Evolutionary conservation across 2,329 filamentous ascomycete species (phyloP), one percentile per base, ranked within the genome.

Genomic region (Cercospora nicotianae): DNA sequence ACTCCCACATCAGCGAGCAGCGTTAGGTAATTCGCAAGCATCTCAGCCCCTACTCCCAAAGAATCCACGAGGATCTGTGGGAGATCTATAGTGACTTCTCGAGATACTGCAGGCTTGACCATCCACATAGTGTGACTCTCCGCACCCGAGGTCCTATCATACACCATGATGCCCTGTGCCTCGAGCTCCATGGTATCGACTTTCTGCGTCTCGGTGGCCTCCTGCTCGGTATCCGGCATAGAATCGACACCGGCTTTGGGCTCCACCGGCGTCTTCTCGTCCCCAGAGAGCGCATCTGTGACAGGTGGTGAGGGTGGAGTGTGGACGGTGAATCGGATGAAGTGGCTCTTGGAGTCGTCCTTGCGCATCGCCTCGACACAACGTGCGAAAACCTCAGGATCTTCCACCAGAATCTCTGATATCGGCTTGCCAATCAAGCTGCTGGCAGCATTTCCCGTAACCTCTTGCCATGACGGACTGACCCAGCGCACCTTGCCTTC

Each of bases 81-180:
- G 6, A 99, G 87, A 78, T 98, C 95, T 74, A 99, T 98, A 71
- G 96, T 96, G 76, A 99, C 92, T 82, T 98, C 94, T 72, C 93
- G 88, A 5, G 94, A 87, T 48, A 93, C 90, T 80, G 93, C 96
- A 2, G 94, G 95, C 72, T 95, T 91, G 73, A 99, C 88, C 93
- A 99, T 99, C 95, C 95, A 99, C 96, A 99, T 99, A 18, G 93
- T 96, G 84, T 98, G 94, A 76, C 92, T 95, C 78, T 95, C 92
- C 65, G 90, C 91, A 62, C 93, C 93, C 42, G 93, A 92, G 12
- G 91, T 87, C 69, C 91, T 89, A 79, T 98, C 94, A 78, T 97
- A 98, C 6, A 98, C 93, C 91, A 98, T 96, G 77, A 99, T 99
- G 23, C 95, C 95, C 80, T 99, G 95, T 6, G 92, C 96, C 81